Evolutionary conservation across 768 basidiomycete species (phyloP).

Genomic region (Mycena rebaudengoi): DNA sequence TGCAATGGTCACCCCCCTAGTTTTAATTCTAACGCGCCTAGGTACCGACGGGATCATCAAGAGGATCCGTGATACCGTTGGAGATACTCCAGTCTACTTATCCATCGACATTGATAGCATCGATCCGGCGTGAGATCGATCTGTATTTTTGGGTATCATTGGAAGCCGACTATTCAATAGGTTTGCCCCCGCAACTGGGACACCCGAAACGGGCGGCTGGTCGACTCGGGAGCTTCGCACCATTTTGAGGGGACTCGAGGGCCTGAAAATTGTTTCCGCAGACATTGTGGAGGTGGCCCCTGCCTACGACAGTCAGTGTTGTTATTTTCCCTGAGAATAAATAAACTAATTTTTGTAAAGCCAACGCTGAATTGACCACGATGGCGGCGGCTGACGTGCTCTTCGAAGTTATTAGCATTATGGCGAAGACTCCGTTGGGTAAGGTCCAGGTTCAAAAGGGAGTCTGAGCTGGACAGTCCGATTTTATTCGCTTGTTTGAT

Average conservation of each 20-base stretch:
- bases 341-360: no score
- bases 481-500: no score
- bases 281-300: constrained; percentile 90
- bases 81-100: constrained; percentile 77
- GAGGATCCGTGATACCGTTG: constrained; percentile 82
- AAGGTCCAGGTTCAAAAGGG: constrained; percentile 47
- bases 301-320: constrained; percentile 63
- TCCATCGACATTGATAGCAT: constrained; percentile 85
- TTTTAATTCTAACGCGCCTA: constrained; percentile 33
- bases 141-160: background rate
- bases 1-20: background rate
- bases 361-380: constrained; percentile 46
- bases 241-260: constrained; percentile 78
- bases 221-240: constrained; percentile 83
- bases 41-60: constrained; percentile 81
- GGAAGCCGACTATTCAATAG: background rate
- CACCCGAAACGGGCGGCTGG: constrained; percentile 88
- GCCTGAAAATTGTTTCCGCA: constrained; percentile 79
- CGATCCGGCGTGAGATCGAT: constrained; percentile 60
- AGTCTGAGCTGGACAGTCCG: no score
- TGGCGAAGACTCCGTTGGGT: constrained; percentile 82
- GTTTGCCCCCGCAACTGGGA: constrained; percentile 86
- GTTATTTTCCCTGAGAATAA: background rate
- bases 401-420: constrained; percentile 79
- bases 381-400: constrained; percentile 60